Evolutionary conservation across 75 land plant species (phyloP).

Genomic region (Isoetes taiwanensis): DNA sequence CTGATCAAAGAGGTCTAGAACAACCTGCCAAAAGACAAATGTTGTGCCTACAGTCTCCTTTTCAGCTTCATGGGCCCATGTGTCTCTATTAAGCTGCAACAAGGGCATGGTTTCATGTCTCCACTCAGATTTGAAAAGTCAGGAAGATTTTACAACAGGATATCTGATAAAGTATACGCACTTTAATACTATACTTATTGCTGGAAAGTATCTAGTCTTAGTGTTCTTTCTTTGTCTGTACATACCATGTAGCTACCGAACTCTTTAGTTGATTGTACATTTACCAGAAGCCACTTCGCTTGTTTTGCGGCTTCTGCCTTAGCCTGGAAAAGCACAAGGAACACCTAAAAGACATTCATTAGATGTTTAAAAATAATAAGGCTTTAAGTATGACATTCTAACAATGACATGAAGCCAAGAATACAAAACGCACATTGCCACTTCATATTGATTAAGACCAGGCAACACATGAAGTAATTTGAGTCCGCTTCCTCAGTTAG

Average conservation of each 20-base stretch:
- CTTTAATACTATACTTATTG: too few species aligned
- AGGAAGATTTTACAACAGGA: too few species aligned
- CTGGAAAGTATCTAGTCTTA: too few species aligned
- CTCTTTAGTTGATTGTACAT: slow-evolving; percentile 82
- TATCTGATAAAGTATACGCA: too few species aligned
- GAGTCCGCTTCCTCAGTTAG: background rate
- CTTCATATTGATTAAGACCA: too few species aligned
- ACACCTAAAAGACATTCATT: background rate
- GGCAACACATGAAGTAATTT: too few species aligned
- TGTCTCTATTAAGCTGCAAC: slow-evolving; percentile 86
- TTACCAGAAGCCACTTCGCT: slow-evolving; percentile 84
- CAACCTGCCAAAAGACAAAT: slow-evolving; percentile 98
- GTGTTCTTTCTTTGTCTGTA: background rate
- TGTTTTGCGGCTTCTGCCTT: slow-evolving; percentile 63
- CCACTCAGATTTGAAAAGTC: too few species aligned
- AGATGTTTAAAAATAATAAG: background rate
- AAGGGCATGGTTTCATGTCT: slow-evolving; percentile 1
- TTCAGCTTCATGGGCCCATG: slow-evolving; percentile 94
- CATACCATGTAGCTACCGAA: slow-evolving; percentile 89
- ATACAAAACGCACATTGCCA: too few species aligned
- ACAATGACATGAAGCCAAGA: too few species aligned
- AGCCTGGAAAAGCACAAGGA: slow-evolving; percentile 37
- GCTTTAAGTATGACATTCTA: too few species aligned
- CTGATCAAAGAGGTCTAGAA: background rate
- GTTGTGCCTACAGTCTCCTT: slow-evolving; percentile 70